phyloP scores from a whole-genome alignment of 768 basidiomycete genomes.

The Podaxis carcinomalis region DNA sequence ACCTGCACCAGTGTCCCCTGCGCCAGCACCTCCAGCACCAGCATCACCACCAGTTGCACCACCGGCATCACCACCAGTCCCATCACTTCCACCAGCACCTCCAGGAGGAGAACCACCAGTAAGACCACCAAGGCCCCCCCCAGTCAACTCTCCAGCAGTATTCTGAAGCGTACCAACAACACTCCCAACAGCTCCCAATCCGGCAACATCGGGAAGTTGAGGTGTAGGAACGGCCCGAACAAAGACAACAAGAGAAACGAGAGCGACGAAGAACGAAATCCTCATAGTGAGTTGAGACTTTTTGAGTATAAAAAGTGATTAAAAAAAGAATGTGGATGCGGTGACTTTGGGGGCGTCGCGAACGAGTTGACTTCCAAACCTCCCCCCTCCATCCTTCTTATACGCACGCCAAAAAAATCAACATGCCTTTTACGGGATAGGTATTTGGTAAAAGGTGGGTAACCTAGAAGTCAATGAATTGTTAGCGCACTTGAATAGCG shows the following conservation, averaged over 20 bases:
- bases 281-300: background rate
- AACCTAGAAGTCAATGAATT: background rate
- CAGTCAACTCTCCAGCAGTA: background rate
- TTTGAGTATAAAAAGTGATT: background rate
- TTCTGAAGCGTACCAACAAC: background rate
- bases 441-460: background rate
- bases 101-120: background rate
- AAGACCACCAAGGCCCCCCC: background rate
- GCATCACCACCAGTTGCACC: background rate
- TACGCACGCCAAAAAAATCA: background rate
- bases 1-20: background rate
- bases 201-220: background rate
- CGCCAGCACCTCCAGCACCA: background rate
- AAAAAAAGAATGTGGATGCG: background rate
- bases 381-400: background rate
- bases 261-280: background rate
- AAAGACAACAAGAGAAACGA: background rate
- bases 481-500: too few relatives aligned
- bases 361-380: background rate
- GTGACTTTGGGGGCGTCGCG: background rate
- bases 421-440: background rate
- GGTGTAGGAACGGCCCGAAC: background rate
- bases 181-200: background rate
- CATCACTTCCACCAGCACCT: background rate
- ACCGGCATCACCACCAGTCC: background rate